These are phyloP conservation scores for Cryphonectria parasitica DNA, from an alignment of 2,329 filamentous ascomycete genomes.

Conservation along the genomic window DNA sequence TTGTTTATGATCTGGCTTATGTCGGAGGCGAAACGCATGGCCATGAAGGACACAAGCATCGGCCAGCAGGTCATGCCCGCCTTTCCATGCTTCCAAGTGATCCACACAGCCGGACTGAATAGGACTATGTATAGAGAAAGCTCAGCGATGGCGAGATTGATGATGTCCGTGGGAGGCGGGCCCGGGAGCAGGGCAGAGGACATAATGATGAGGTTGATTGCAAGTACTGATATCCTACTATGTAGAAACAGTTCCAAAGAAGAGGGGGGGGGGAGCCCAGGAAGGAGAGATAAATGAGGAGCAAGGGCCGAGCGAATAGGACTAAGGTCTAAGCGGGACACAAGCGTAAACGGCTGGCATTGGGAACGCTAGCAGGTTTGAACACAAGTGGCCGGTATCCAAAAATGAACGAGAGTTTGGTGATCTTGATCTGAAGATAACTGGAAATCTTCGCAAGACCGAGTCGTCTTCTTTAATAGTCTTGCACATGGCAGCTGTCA, in stretches of 20 bases:
- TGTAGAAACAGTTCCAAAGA: not conserved
- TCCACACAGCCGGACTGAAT: slow-evolving; percentile 30
- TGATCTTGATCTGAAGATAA: not conserved
- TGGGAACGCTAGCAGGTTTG: too few species aligned
- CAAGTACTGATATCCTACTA: not conserved
- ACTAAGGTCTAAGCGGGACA: not conserved
- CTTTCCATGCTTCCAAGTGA: slow-evolving; percentile 38
- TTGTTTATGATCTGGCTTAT: slow-evolving; percentile 33
- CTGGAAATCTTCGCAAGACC: not conserved
- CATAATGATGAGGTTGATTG: not conserved
- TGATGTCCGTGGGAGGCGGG: slow-evolving; percentile 16
- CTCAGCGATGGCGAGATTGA: slow-evolving; percentile 33
- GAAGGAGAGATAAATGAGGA: not conserved
- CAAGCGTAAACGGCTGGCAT: not conserved
- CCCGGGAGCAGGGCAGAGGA: not conserved
- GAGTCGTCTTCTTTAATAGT: not conserved
- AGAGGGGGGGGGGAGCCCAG: not conserved
- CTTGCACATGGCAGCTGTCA: not conserved
- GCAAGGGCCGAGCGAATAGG: not conserved
- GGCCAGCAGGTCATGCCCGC: slow-evolving; percentile 38
- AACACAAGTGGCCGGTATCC: not conserved
- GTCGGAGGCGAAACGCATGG: slow-evolving; percentile 34
- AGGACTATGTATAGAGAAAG: slow-evolving; percentile 32
- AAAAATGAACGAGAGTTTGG: not conserved
- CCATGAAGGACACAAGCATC: slow-evolving; percentile 36